Conservation (phyloP, 208 protist genomes). For the Wallacemonas collosoma region DNA sequence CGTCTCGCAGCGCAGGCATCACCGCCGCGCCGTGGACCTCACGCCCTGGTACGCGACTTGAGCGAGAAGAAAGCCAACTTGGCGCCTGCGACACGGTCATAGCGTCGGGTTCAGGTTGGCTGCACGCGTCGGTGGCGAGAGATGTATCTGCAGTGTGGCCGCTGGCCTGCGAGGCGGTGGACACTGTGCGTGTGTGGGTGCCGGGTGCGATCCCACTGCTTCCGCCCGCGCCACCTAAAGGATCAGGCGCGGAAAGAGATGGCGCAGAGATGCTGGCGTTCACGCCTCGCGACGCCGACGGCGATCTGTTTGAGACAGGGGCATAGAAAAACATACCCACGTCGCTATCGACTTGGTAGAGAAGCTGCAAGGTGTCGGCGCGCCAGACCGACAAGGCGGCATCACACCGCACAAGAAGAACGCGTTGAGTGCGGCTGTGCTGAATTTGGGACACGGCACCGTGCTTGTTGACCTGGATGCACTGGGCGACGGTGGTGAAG, state of each 20-base stretch:
- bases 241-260: not conserved
- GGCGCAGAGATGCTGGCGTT: no score
- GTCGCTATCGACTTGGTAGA: constrained; percentile 30
- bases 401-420: constrained; percentile 70
- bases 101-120: not conserved
- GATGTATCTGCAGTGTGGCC: not conserved
- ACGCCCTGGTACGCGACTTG: not conserved
- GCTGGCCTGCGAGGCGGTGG: not conserved
- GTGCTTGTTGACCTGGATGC: constrained; percentile 16
- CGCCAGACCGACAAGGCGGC: constrained; percentile 37
- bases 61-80: not conserved
- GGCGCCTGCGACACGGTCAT: not conserved
- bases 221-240: not conserved
- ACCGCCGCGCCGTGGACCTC: not conserved
- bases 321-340: constrained; percentile 47
- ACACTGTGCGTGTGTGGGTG: constrained; percentile 7
- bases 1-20: no score
- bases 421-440: constrained; percentile 63
- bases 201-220: not conserved
- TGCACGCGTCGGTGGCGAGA: not conserved
- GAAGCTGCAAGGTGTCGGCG: constrained; percentile 18
- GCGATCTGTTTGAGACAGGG: not conserved
- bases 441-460: constrained; percentile 50
- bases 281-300: not conserved
- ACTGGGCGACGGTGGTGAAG: constrained; percentile 43